Conservation (phyloP, 805 yeast species). For the Scheffersomyces coipomensis region DNA sequence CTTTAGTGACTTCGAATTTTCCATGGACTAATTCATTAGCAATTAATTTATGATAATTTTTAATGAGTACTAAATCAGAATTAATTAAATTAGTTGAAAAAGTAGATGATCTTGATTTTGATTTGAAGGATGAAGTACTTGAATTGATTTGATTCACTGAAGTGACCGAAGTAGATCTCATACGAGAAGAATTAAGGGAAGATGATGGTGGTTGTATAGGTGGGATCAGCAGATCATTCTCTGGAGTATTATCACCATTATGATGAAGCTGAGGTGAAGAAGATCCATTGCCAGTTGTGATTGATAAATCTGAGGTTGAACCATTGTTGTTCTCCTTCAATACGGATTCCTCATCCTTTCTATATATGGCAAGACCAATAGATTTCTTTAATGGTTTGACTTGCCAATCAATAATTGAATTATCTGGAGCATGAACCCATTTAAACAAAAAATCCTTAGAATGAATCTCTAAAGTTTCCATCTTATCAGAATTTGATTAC, state of each 20-base stretch:
- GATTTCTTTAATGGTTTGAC: constrained; percentile 64
- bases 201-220: constrained; percentile 1
- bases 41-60: constrained; percentile 50
- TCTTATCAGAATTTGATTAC: background rate
- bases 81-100: constrained; percentile 36
- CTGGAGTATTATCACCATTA: constrained; percentile 1
- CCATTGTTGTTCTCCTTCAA: constrained; percentile 3
- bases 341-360: constrained; percentile 25
- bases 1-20: constrained; percentile 51
- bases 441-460: constrained; percentile 86
- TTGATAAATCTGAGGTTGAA: background rate
- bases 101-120: constrained; percentile 34
- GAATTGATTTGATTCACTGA: constrained; percentile 11
- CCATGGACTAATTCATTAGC: constrained; percentile 67
- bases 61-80: constrained; percentile 49
- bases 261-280: constrained; percentile 5
- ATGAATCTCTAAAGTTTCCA: constrained; percentile 89
- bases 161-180: constrained; percentile 9
- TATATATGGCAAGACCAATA: constrained; percentile 39
- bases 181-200: constrained; percentile 2
- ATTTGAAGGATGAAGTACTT: constrained; percentile 16
- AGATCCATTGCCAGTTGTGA: constrained; percentile 1
- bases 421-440: constrained; percentile 80
- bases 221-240: background rate
- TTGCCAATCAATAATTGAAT: constrained; percentile 71